phyloP scores from a whole-genome alignment of 139 green algal genomes.

The Chlorella ohadii region DNA sequence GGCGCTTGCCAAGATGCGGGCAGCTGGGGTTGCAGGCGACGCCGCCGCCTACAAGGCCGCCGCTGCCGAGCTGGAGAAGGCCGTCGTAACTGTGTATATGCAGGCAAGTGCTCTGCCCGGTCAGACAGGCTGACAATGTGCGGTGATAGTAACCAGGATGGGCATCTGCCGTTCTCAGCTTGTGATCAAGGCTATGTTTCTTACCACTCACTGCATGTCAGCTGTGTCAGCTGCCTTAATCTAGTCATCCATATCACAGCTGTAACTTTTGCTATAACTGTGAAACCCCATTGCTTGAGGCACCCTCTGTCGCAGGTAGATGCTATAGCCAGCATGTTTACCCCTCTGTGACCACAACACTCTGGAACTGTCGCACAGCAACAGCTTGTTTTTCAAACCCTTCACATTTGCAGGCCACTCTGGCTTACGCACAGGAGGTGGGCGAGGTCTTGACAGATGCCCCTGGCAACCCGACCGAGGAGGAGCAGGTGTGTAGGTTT shows the following conservation, averaged over 20 bases:
- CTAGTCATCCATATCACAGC: too few species aligned
- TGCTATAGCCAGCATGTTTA: background rate
- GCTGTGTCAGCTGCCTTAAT: too few species aligned
- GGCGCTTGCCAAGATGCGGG: background rate
- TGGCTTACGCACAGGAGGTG: slow-evolving; percentile 6
- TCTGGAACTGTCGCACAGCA: too few species aligned
- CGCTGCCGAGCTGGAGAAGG: slow-evolving; percentile 1
- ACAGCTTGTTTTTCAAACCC: too few species aligned
- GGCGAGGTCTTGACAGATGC: background rate
- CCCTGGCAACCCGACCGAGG: background rate
- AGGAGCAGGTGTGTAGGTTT: background rate
- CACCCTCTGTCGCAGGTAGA: too few species aligned
- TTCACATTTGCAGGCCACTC: slow-evolving; percentile 22
- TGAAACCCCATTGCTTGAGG: too few species aligned
- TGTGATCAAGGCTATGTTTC: too few species aligned
- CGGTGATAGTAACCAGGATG: too few species aligned
- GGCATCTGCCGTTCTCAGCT: too few species aligned
- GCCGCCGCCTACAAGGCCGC: background rate
- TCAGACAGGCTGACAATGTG: too few species aligned
- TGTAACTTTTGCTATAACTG: too few species aligned
- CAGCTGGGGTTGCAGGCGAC: background rate
- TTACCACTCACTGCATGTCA: too few species aligned
- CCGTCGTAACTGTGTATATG: background rate
- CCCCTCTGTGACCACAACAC: background rate
- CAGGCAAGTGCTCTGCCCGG: slow-evolving; percentile 7